A percentile compares a stretch with the other conserved stretches of the same genome.
Evolutionary conservation across 345 rosid genomes (phyloP).

Genomic region (Eucalyptus pumila): DNA sequence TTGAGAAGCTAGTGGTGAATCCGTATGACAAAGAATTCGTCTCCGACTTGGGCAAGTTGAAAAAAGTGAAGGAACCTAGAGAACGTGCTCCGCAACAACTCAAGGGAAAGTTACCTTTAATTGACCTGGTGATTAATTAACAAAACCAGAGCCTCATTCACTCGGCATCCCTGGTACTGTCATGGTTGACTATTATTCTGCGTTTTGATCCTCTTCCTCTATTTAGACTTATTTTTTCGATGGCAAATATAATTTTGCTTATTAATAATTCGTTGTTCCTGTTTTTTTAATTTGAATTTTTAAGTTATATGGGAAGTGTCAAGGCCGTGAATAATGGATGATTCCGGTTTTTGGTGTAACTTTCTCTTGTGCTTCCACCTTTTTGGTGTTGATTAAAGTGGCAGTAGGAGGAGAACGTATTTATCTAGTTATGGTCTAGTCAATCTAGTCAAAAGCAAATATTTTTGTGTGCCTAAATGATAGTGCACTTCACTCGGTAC

Average conservation of each 20-base stretch:
- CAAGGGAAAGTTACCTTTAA: neutral
- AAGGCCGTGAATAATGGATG: neutral
- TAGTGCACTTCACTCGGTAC: neutral
- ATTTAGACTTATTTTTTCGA: too few species aligned
- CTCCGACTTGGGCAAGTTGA: accelerated
- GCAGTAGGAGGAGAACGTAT: neutral
- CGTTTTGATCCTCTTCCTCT: too few species aligned
- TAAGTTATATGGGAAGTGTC: too few species aligned
- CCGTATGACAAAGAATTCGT: accelerated
- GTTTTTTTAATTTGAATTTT: too few species aligned
- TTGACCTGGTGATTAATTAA: neutral
- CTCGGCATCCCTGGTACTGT: accelerated
- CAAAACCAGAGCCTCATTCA: neutral
- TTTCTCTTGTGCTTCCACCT: neutral
- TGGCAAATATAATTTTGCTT: too few species aligned
- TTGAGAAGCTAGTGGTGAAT: neutral
- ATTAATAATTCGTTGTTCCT: neutral
- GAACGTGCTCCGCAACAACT: neutral
- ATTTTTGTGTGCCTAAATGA: neutral
- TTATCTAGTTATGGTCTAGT: neutral
- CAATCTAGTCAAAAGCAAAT: neutral
- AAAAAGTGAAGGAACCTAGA: neutral
- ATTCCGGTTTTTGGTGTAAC: accelerated
- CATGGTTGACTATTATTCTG: neutral
- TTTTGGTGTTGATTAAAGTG: neutral